phyloP scores from a whole-genome alignment of 2,329 filamentous ascomycete genomes.

The Claviceps lovelessii region DNA sequence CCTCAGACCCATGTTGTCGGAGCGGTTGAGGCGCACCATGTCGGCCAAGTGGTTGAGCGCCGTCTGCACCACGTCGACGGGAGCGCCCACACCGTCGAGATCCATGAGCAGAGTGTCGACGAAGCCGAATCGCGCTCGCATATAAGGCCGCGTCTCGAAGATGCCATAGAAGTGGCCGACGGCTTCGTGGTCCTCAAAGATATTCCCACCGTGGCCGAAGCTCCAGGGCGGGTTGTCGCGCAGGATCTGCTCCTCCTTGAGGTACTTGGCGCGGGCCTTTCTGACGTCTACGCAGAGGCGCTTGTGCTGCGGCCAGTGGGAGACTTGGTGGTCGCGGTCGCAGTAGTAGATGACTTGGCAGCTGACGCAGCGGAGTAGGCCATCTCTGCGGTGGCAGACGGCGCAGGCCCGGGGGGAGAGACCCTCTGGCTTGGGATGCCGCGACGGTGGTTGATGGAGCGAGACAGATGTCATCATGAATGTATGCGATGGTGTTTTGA shows the following conservation, averaged over 20 bases:
- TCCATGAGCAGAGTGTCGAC: slow-evolving; percentile 17
- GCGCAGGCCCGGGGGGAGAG: slow-evolving; percentile 7
- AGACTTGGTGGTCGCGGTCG: neutral
- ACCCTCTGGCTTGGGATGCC: neutral
- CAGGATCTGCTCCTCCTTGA: slow-evolving; percentile 22
- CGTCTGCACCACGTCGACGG: slow-evolving; percentile 14
- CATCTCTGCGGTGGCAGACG: slow-evolving; percentile 6
- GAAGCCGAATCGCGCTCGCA: slow-evolving; percentile 20
- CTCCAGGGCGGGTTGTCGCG: slow-evolving; percentile 15
- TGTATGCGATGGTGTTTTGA: no score
- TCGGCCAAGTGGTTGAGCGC: slow-evolving; percentile 26
- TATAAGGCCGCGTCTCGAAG: slow-evolving; percentile 27
- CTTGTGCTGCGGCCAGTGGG: slow-evolving; percentile 1
- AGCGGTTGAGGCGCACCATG: slow-evolving; percentile 29
- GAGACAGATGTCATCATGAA: no score
- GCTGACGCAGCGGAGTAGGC: slow-evolving; percentile 3
- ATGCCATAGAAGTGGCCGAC: slow-evolving; percentile 30
- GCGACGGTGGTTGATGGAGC: no score
- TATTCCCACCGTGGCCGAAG: slow-evolving; percentile 13
- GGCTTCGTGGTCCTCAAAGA: slow-evolving; percentile 19
- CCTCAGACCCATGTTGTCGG: slow-evolving; percentile 30
- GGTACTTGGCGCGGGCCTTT: neutral
- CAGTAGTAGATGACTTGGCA: slow-evolving; percentile 7
- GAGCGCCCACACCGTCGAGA: slow-evolving; percentile 17
- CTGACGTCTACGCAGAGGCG: no score